These are phyloP conservation scores for Kazachstania psychrophila DNA, from an alignment of 805 yeast species.

Conservation along the genomic window DNA sequence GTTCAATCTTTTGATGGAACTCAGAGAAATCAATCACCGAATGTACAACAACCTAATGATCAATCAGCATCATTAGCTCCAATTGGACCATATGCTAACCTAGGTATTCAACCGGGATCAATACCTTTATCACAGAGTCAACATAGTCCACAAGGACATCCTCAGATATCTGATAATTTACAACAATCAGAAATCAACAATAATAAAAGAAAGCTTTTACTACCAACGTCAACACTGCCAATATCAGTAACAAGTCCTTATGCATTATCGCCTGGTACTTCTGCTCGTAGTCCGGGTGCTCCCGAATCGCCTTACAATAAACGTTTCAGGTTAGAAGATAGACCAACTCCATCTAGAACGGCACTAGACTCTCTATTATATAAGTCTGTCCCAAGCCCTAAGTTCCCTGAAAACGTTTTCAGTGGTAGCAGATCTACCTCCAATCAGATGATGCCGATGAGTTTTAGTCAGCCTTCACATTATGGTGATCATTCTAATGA, in stretches of 20 bases:
- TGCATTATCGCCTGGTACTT: slow-evolving; percentile 13
- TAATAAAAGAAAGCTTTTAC: slow-evolving; percentile 7
- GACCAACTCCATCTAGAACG: slow-evolving; percentile 25
- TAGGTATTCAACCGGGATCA: not conserved
- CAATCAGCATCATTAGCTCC: not conserved
- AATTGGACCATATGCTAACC: not conserved
- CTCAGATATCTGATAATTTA: not conserved
- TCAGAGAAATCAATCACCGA: slow-evolving; percentile 2
- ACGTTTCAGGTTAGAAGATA: slow-evolving; percentile 18
- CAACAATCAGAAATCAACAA: not conserved
- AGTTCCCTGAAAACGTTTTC: not conserved
- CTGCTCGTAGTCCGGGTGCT: not conserved
- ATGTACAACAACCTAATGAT: not conserved
- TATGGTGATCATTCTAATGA: too few species aligned
- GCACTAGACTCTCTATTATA: slow-evolving; percentile 27
- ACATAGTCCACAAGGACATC: too few species aligned
- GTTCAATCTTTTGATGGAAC: slow-evolving; percentile 13
- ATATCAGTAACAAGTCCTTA: slow-evolving; percentile 9
- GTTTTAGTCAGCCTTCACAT: not conserved
- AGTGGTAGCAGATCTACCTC: not conserved
- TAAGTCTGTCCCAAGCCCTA: slow-evolving; percentile 16
- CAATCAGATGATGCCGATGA: not conserved
- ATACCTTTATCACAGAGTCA: not conserved
- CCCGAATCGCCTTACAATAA: slow-evolving; percentile 17
- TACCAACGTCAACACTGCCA: slow-evolving; percentile 2